These are phyloP conservation scores for Panicum miliaceum DNA, from an alignment of 176 grass and related monocot genomes.

Conservation along the genomic window DNA sequence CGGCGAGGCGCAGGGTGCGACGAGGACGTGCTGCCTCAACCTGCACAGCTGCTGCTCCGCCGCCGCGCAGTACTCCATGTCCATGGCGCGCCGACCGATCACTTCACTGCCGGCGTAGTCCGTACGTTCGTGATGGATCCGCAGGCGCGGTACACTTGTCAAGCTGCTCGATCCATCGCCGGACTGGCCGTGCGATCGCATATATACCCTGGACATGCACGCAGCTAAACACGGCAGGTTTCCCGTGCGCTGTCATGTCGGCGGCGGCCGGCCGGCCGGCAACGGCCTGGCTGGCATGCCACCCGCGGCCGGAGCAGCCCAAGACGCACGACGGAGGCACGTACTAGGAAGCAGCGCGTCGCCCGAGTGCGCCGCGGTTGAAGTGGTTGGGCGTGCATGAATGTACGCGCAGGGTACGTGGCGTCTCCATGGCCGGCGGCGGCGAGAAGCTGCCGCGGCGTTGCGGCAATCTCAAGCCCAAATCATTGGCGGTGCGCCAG, in stretches of 20 bases:
- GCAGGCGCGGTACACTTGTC: neutral
- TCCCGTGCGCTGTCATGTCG: constrained; percentile 34
- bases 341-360: constrained; percentile 41
- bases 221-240: neutral
- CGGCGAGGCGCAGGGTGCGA: neutral
- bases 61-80: constrained; percentile 38
- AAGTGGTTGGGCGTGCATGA: neutral
- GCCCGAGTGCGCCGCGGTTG: neutral
- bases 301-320: constrained; percentile 7
- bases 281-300: constrained; percentile 48
- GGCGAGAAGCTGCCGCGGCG: constrained; percentile 41
- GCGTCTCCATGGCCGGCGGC: neutral
- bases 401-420: neutral
- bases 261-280: constrained; percentile 1
- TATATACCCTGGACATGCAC: constrained; percentile 33
- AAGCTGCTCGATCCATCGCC: neutral
- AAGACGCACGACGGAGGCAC: constrained; percentile 24
- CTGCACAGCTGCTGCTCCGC: constrained; percentile 34
- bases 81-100: neutral
- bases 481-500: neutral
- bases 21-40: constrained; percentile 29
- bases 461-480: neutral
- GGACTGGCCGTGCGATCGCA: neutral
- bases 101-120: neutral
- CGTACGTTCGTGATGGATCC: constrained; percentile 3